Percentiles rank a stretch among this genome's conserved stretches.
Evolutionary conservation across 805 yeast species (phyloP).

Genomic region (Kuraishia hungarica): DNA sequence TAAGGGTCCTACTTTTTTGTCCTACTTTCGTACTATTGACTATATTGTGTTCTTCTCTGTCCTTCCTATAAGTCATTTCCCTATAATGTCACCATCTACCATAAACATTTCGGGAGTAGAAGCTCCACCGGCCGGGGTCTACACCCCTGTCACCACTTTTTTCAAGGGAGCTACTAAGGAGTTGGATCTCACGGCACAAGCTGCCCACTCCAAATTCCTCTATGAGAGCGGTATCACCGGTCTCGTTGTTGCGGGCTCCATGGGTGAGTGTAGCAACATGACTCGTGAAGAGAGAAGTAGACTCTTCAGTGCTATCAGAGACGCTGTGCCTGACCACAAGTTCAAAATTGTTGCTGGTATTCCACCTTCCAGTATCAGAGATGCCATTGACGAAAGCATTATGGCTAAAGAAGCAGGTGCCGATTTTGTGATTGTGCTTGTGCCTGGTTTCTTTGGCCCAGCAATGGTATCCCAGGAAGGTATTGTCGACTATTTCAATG

Average conservation of each 20-base stretch:
- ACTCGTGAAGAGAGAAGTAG: conserved; percentile 33
- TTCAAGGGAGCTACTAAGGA: conserved; percentile 22
- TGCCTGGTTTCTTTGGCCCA: conserved; percentile 41
- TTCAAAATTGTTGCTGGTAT: conserved; percentile 39
- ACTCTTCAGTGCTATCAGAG: conserved; percentile 23
- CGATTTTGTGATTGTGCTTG: conserved; percentile 28
- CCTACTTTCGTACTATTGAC: background rate
- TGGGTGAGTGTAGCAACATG: conserved; percentile 47
- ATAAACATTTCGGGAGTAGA: background rate
- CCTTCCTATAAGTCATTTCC: too few species aligned
- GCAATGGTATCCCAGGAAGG: conserved; percentile 33
- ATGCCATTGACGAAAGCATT: conserved; percentile 30
- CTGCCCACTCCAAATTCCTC: conserved; percentile 33
- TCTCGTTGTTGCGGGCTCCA: conserved; percentile 40
- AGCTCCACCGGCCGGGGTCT: conserved; percentile 23
- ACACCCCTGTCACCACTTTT: conserved; percentile 45
- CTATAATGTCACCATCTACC: background rate
- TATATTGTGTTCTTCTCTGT: too few species aligned
- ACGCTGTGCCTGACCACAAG: conserved; percentile 24
- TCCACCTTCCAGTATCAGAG: conserved; percentile 34
- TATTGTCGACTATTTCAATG: conserved; percentile 31
- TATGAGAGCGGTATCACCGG: conserved; percentile 37
- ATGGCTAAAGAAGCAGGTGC: conserved; percentile 28
- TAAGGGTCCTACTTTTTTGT: too few species aligned
- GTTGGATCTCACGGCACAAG: conserved; percentile 35